Percentiles rank a stretch among this genome's conserved stretches.
phyloP scores from a whole-genome alignment of 371 early-diverging fungal genomes.

The Actinomortierella ambigua region DNA sequence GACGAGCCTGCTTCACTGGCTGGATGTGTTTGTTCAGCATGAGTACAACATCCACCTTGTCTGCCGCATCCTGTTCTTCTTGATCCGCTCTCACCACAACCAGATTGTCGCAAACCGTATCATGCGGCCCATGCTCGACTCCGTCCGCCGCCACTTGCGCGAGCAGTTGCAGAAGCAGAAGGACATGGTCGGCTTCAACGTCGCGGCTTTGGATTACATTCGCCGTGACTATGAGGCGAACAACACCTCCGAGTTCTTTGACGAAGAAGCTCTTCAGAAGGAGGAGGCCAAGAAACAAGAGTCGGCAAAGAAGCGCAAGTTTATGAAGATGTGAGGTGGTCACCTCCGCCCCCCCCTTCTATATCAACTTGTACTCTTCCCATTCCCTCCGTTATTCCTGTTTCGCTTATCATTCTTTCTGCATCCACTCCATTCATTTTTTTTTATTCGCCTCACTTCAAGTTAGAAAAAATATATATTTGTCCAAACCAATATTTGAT shows the following conservation, averaged over 20 bases:
- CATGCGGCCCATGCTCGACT: slow-evolving; percentile 79
- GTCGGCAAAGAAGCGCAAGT: slow-evolving; percentile 78
- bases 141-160: slow-evolving; percentile 70
- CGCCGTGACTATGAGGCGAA: slow-evolving; percentile 74
- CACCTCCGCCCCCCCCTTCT: too few species aligned
- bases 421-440: background rate
- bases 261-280: slow-evolving; percentile 54
- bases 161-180: slow-evolving; percentile 70
- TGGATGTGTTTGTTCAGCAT: slow-evolving; percentile 60
- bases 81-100: slow-evolving; percentile 84
- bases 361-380: background rate
- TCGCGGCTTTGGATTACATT: slow-evolving; percentile 73
- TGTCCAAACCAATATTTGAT: too few species aligned
- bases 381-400: background rate
- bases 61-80: slow-evolving; percentile 79
- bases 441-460: background rate
- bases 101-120: slow-evolving; percentile 79
- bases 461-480: too few species aligned
- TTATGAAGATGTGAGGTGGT: slow-evolving; percentile 50
- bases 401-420: background rate
- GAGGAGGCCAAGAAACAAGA: slow-evolving; percentile 53
- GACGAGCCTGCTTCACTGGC: slow-evolving; percentile 71
- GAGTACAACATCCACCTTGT: slow-evolving; percentile 79
- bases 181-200: slow-evolving; percentile 80
- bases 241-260: slow-evolving; percentile 77